Evolutionary conservation across 441 rosid genomes (phyloP).

Genomic region (Daphne laureola): DNA sequence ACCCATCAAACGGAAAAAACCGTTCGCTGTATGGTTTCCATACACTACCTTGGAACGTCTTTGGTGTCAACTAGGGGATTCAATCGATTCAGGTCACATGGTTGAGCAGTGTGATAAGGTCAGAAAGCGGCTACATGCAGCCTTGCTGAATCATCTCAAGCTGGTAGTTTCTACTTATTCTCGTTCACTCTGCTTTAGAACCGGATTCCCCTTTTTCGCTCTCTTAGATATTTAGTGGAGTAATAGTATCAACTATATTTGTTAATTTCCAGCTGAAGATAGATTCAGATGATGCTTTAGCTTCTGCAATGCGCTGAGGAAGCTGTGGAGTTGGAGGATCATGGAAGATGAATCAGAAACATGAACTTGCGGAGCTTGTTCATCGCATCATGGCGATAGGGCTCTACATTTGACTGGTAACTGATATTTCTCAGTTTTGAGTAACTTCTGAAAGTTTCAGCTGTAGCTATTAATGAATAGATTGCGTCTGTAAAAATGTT

Average conservation of each 20-base stretch:
- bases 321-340: neutral
- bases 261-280: constrained; percentile 57
- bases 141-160: constrained; percentile 73
- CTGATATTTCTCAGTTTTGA: no score
- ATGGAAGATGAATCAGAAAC: no score
- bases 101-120: constrained; percentile 76
- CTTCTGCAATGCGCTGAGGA: constrained; percentile 22
- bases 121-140: constrained; percentile 50
- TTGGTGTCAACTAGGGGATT: constrained; percentile 76
- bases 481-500: no score
- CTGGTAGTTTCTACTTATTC: constrained; percentile 38
- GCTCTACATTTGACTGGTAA: no score
- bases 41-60: constrained; percentile 65
- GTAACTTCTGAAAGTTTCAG: no score
- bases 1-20: constrained; percentile 70
- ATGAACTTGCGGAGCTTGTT: no score
- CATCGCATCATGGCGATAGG: no score
- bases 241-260: neutral
- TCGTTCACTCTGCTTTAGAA: neutral
- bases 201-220: neutral
- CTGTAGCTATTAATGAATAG: no score
- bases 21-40: constrained; percentile 82
- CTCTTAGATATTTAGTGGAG: no score
- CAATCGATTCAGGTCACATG: constrained; percentile 54
- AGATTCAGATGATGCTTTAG: constrained; percentile 63